A percentile compares a stretch with the other conserved stretches of the same genome.
Conservation (phyloP, 257 asterid species). For the Plectranthus barbatus region DNA sequence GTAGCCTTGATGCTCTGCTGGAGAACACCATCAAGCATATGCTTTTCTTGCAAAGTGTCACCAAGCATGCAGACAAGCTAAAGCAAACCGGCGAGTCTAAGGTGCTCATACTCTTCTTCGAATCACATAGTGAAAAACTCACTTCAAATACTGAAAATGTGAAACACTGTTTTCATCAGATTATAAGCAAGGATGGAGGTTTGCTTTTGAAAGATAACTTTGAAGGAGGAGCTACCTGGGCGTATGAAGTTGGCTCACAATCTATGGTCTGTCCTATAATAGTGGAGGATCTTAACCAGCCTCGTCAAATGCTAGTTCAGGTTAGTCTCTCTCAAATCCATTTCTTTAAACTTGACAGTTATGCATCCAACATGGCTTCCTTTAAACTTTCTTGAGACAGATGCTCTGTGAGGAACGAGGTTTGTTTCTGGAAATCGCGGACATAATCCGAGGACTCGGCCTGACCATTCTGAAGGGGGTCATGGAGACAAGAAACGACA, state of each 20-base stretch:
- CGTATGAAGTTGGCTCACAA: constrained; percentile 84
- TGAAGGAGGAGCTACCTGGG: constrained; percentile 98
- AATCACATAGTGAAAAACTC: neutral
- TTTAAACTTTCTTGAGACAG: constrained; percentile 22
- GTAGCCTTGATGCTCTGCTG: constrained; percentile 91
- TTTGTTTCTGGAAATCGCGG: constrained; percentile 82
- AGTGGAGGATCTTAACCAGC: constrained; percentile 90
- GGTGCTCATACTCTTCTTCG: constrained; percentile 28
- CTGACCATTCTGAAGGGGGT: constrained; percentile 83
- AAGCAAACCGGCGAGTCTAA: constrained; percentile 77
- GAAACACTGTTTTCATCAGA: constrained; percentile 28
- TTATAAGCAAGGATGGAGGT: constrained; percentile 70
- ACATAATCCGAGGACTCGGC: constrained; percentile 80
- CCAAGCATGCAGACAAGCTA: constrained; percentile 86
- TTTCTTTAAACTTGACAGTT: neutral
- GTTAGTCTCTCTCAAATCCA: constrained; percentile 20
- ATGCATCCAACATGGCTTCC: neutral
- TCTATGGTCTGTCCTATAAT: constrained; percentile 81
- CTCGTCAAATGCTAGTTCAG: constrained; percentile 93
- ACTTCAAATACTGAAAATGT: neutral
- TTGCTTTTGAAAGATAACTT: constrained; percentile 55
- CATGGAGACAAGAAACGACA: constrained; percentile 78
- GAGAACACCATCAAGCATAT: constrained; percentile 93
- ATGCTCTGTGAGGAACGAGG: constrained; percentile 91
- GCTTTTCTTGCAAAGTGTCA: constrained; percentile 90